These are phyloP conservation scores for Polygonum aviculare DNA, from an alignment of 148 eudicot genomes.

Conservation along the genomic window DNA sequence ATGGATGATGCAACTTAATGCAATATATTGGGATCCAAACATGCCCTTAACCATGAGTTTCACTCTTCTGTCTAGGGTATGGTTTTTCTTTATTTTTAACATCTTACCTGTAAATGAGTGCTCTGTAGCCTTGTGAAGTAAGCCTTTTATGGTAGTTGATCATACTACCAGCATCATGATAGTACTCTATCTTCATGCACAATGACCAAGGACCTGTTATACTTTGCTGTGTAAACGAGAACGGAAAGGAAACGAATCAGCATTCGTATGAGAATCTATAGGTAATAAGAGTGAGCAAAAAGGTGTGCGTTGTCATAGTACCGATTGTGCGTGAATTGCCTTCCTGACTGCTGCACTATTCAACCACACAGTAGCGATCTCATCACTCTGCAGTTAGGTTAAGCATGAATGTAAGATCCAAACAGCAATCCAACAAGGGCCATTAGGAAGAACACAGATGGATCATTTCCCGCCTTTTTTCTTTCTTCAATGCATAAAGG, in stretches of 20 bases:
- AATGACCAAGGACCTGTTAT: conserved; percentile 33
- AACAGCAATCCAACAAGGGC: neutral
- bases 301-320: conserved; percentile 4
- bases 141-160: conserved; percentile 34
- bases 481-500: no score
- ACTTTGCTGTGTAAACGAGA: conserved; percentile 18
- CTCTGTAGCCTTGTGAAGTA: conserved; percentile 36
- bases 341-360: conserved; percentile 29
- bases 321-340: conserved; percentile 40
- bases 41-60: no score
- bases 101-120: conserved; percentile 34
- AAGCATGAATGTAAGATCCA: neutral
- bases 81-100: neutral
- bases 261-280: neutral
- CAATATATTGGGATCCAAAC: no score
- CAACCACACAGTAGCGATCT: conserved; percentile 28
- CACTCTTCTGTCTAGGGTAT: no score
- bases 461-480: neutral
- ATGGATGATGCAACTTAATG: no score
- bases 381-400: conserved; percentile 19
- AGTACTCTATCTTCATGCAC: conserved; percentile 23
- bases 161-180: conserved; percentile 43
- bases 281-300: neutral
- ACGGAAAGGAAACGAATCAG: neutral
- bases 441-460: neutral